Base-by-base conservation (phyloP, 2,329 filamentous ascomycete genomes). In the Diaporthe caulivora region DNA sequence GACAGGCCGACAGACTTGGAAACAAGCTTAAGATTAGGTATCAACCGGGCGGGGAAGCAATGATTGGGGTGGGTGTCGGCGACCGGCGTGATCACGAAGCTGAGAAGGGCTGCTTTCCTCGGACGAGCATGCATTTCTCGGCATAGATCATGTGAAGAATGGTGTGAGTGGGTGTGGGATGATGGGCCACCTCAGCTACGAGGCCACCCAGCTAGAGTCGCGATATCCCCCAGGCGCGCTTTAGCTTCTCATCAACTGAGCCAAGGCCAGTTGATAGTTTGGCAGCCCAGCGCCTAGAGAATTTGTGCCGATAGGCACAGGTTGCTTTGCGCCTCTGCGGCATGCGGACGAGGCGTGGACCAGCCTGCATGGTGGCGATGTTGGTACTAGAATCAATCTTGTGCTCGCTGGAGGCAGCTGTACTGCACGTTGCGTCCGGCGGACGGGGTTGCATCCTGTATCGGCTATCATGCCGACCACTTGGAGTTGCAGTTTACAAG, bases 401-500 rank as follows among this genome's bases (percentile, higher is more conserved):
- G 24, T 42, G 49, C 40, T 58, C 58, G 47, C 37, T 40, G 57
- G 57, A 37, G 11, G 51, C 71, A 49, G 26, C 13, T 54, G 57
- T 64, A 24, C 24, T 26, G 29, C 17, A 17, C 55, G 55, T 53
- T 31, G 54, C 44, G 62, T 51, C 29, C 21, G 31, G 51, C 29
- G 24, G 24, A 60, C 53, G 58, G 47, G 70, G 70, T 70, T 58
- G 34, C 64, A 74, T 65, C 21, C 49, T 72, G 70, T 74, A 72
- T 72, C 73, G 73, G 70, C 57, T 74, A 42, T 62, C 47, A 57
- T 37, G 24, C 49, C 70, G 51, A 31, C 73, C 70, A 74, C 60
- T 74, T 58, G 73, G 26, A 70, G 42, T 42, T 72, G 73, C 70
- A 69, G 73, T n/a, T n/a, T n/a, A n/a, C n/a, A n/a, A n/a, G n/a